These are phyloP conservation scores for Marasmius oreades DNA, from an alignment of 1,284 basidiomycete species.

Conservation along the genomic window DNA sequence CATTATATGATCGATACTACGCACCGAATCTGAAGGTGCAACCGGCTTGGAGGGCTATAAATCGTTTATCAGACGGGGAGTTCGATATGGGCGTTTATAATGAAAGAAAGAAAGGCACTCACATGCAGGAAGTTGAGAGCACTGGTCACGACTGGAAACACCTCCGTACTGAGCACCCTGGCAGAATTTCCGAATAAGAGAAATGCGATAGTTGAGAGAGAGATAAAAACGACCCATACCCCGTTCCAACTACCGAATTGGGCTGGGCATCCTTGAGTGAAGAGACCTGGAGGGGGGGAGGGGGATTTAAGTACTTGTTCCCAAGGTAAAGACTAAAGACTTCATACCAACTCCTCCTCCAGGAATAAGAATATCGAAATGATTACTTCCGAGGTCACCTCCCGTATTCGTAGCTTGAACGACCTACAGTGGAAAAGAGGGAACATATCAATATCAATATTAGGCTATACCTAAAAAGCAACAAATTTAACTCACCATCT, in stretches of 20 bases:
- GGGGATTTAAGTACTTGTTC: no score
- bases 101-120: background rate
- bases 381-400: slow-evolving; percentile 17
- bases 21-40: slow-evolving; percentile 17
- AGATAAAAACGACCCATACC: slow-evolving; percentile 4
- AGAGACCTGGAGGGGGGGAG: slow-evolving; percentile 8
- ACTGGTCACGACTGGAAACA: slow-evolving; percentile 14
- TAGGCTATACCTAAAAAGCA: no score
- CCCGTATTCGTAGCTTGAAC: slow-evolving; percentile 19
- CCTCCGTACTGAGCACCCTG: slow-evolving; percentile 16
- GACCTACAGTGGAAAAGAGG: background rate
- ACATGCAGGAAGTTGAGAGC: slow-evolving; percentile 15
- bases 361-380: slow-evolving; percentile 18
- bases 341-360: slow-evolving; percentile 16
- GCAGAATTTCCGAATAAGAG: background rate
- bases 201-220: background rate
- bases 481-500: slow-evolving; percentile 7
- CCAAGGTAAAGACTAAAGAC: no score
- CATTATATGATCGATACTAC: background rate
- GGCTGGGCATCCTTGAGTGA: slow-evolving; percentile 17
- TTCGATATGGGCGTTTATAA: background rate
- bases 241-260: slow-evolving; percentile 18
- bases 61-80: background rate
- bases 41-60: slow-evolving; percentile 11
- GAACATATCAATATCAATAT: background rate